A percentile compares a stretch with the other conserved stretches of the same genome.
These are phyloP conservation scores for Cladosporium halotolerans DNA, from an alignment of 2,329 filamentous ascomycete genomes.

Conservation along the genomic window DNA sequence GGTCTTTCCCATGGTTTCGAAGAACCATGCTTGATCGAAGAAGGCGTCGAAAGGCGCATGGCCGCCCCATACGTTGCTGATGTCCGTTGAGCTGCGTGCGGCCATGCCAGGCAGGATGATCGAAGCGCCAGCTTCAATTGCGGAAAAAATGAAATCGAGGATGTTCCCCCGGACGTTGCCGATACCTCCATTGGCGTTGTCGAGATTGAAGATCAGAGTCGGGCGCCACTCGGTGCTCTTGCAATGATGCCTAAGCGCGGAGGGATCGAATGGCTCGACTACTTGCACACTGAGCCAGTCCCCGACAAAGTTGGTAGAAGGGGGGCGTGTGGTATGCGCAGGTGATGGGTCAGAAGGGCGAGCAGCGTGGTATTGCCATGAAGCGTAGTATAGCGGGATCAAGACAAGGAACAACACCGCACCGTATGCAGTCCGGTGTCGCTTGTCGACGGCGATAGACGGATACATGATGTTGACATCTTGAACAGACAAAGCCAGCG, in stretches of 20 bases:
- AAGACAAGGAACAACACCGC: conserved; percentile 13
- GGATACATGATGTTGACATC: conserved; percentile 15
- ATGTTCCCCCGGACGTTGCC: conserved; percentile 41
- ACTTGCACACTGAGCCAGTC: conserved; percentile 23
- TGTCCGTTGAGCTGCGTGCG: conserved; percentile 13
- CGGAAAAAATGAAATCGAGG: conserved; percentile 42
- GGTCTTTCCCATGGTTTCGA: conserved; percentile 16
- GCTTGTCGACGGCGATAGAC: conserved; percentile 14
- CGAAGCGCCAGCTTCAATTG: conserved; percentile 44
- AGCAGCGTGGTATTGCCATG: conserved; percentile 13
- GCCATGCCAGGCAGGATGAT: conserved; percentile 21
- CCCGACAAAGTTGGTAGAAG: conserved; percentile 18
- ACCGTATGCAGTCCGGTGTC: conserved; percentile 11
- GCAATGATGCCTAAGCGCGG: conserved; percentile 27
- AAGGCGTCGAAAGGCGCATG: conserved; percentile 19
- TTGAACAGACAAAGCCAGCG: background rate
- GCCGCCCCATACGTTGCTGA: conserved; percentile 22
- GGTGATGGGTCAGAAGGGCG: conserved; percentile 12
- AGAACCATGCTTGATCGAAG: conserved; percentile 27
- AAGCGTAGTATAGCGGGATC: conserved; percentile 19
- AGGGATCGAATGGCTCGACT: conserved; percentile 20
- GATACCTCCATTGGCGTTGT: conserved; percentile 40
- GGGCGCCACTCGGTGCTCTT: conserved; percentile 35
- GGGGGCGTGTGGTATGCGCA: background rate
- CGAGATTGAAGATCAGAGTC: conserved; percentile 40